A percentile compares a stretch with the other conserved stretches of the same genome.
These are phyloP conservation scores for Jimgerdemannia lactiflua DNA, from an alignment of 192 early-diverging fungal species.

Conservation along the genomic window DNA sequence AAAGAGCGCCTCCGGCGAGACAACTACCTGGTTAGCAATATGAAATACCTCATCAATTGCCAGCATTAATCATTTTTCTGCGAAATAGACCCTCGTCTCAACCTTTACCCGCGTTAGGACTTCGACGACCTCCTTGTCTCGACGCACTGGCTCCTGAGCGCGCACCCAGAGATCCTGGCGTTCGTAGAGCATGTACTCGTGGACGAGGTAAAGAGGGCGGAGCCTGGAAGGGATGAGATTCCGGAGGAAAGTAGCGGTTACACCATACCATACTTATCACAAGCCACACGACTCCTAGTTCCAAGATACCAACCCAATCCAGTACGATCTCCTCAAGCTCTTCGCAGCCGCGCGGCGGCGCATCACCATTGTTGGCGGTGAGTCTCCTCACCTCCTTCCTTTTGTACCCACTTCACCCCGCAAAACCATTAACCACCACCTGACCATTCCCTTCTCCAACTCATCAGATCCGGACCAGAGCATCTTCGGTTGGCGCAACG, in stretches of 20 bases:
- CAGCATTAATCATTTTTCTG: not conserved
- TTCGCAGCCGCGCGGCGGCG: constrained; percentile 2
- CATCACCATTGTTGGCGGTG: constrained; percentile 27
- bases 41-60: not conserved
- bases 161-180: not conserved
- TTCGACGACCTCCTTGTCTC: constrained; percentile 19
- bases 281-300: constrained; percentile 4
- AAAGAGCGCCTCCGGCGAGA: constrained; percentile 2
- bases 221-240: too few species aligned
- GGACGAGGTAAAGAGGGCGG: constrained; percentile 19
- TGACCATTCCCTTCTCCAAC: constrained; percentile 1
- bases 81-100: not conserved
- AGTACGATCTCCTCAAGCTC: constrained; percentile 19
- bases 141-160: constrained; percentile 3
- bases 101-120: constrained; percentile 13
- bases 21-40: constrained; percentile 17
- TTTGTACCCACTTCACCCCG: not conserved
- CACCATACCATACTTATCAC: not conserved
- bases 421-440: not conserved
- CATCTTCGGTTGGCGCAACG: constrained; percentile 28
- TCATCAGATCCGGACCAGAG: constrained; percentile 26
- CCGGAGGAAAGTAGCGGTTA: not conserved
- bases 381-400: not conserved
- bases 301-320: constrained; percentile 25
- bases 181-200: constrained; percentile 11